Evolutionary conservation across 2,329 filamentous ascomycete genomes (phyloP).

Genomic region (Capronia coronata): DNA sequence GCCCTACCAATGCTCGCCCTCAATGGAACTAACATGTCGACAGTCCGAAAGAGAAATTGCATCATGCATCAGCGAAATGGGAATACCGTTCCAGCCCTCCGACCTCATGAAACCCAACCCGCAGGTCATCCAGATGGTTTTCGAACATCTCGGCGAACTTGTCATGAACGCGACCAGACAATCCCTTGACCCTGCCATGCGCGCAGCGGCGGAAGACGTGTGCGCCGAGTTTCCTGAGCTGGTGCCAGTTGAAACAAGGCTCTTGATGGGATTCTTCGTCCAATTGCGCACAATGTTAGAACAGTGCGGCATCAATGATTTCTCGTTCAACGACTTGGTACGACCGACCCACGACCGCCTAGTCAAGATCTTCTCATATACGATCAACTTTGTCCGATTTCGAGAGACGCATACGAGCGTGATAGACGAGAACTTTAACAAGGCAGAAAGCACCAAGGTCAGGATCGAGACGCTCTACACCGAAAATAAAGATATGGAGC

Average conservation of each 20-base stretch:
- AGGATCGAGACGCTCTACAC: slow-evolving; percentile 79
- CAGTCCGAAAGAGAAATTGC: slow-evolving; percentile 74
- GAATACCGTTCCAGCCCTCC: slow-evolving; percentile 75
- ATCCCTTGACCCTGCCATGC: slow-evolving; percentile 91
- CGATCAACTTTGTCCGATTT: slow-evolving; percentile 98
- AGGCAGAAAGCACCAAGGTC: slow-evolving; percentile 74
- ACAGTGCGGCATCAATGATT: slow-evolving; percentile 86
- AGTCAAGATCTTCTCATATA: slow-evolving; percentile 91
- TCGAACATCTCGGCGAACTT: slow-evolving; percentile 94
- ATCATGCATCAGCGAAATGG: slow-evolving; percentile 94
- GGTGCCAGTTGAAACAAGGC: slow-evolving; percentile 77
- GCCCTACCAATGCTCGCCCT: slow-evolving; percentile 13
- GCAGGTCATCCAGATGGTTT: slow-evolving; percentile 90
- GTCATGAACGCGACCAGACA: slow-evolving; percentile 90
- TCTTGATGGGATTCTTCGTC: slow-evolving; percentile 92
- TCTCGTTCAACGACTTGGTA: slow-evolving; percentile 86
- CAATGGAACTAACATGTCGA: slow-evolving; percentile 33
- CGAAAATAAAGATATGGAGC: slow-evolving; percentile 82
- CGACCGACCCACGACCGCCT: slow-evolving; percentile 83
- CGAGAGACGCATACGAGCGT: slow-evolving; percentile 83
- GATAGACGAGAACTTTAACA: slow-evolving; percentile 92
- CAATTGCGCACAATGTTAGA: slow-evolving; percentile 70
- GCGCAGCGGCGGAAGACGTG: slow-evolving; percentile 75
- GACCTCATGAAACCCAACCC: slow-evolving; percentile 93
- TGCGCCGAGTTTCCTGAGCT: slow-evolving; percentile 79